A percentile compares a stretch with the other conserved stretches of the same genome.
These are phyloP conservation scores for Cochlearia excelsa DNA, from an alignment of 345 rosid genomes.

Conservation along the genomic window DNA sequence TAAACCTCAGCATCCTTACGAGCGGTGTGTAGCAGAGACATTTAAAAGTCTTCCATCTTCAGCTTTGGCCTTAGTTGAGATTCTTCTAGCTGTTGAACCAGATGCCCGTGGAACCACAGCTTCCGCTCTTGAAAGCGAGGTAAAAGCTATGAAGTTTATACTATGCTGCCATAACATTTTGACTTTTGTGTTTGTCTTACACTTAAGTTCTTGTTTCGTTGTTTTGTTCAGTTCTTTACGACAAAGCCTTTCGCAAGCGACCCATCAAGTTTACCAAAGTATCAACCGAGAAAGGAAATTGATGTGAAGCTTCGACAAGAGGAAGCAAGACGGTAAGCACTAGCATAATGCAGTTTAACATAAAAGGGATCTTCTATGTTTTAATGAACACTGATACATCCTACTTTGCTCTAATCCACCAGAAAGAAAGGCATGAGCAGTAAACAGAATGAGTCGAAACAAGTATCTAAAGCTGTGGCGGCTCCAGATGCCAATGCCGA, in stretches of 20 bases:
- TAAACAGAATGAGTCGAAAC: constrained; percentile 44
- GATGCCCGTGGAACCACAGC: constrained; percentile 52
- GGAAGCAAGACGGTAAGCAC: constrained; percentile 52
- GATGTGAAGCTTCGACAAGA: constrained; percentile 51
- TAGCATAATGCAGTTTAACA: neutral
- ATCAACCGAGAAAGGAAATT: constrained; percentile 61
- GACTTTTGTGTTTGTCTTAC: constrained; percentile 10
- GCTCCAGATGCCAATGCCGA: constrained; percentile 53
- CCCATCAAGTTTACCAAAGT: constrained; percentile 62
- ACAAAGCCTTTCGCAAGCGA: constrained; percentile 57
- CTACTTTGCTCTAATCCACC: constrained; percentile 10
- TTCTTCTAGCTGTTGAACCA: constrained; percentile 57
- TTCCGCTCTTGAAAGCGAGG: constrained; percentile 58
- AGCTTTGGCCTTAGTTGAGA: constrained; percentile 49
- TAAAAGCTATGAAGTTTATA: constrained; percentile 19
- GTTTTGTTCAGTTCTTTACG: constrained; percentile 46
- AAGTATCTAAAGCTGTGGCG: constrained; percentile 40
- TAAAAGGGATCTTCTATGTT: neutral
- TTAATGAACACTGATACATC: neutral
- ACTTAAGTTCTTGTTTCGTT: neutral
- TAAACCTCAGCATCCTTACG: constrained; percentile 64
- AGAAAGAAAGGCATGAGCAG: constrained; percentile 42
- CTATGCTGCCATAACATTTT: neutral
- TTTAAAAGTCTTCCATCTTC: constrained; percentile 56
- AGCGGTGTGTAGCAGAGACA: constrained; percentile 52